These are phyloP conservation scores for Wallacemonas sp. DNA, from an alignment of 208 protist genomes.

Conservation along the genomic window DNA sequence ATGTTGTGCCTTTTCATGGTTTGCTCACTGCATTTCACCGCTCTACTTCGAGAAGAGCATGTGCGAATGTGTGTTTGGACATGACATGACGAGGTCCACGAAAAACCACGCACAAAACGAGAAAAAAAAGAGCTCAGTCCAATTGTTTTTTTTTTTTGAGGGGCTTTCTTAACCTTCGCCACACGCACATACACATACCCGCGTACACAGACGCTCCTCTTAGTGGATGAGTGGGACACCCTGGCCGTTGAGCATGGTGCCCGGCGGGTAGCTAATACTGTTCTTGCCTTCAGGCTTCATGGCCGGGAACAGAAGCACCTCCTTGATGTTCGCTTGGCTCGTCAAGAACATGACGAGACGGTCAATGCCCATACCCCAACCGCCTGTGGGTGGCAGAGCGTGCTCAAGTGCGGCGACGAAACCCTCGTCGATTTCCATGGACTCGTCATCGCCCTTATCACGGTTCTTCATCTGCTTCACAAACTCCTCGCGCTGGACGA, in stretches of 20 bases:
- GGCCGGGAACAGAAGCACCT: slow-evolving; percentile 93
- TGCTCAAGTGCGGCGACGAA: slow-evolving; percentile 98
- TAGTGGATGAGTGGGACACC: slow-evolving; percentile 68
- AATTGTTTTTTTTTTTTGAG: too few relatives aligned
- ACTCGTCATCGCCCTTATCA: slow-evolving; percentile 97
- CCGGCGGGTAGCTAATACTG: slow-evolving; percentile 49
- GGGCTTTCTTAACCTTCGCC: too few relatives aligned
- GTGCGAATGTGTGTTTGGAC: too few relatives aligned
- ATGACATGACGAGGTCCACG: too few relatives aligned
- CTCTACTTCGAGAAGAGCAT: too few relatives aligned
- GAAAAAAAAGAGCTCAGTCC: too few relatives aligned
- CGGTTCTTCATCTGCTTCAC: slow-evolving; percentile 94
- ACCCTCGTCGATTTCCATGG: slow-evolving; percentile 97
- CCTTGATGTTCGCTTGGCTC: slow-evolving; percentile 99
- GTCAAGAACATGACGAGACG: slow-evolving; percentile 99
- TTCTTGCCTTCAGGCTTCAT: slow-evolving; percentile 87
- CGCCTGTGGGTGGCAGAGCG: slow-evolving; percentile 98
- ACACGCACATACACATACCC: too few relatives aligned
- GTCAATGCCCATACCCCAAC: slow-evolving; percentile 99
- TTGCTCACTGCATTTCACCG: too few relatives aligned
- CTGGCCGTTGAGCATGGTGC: slow-evolving; percentile 75
- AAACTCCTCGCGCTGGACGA: slow-evolving; percentile 99
- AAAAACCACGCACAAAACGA: too few relatives aligned
- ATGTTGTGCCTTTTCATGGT: too few relatives aligned
- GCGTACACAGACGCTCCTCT: neutral